phyloP scores from a whole-genome alignment of 371 early-diverging fungal species.

The Mucor mucedo region DNA sequence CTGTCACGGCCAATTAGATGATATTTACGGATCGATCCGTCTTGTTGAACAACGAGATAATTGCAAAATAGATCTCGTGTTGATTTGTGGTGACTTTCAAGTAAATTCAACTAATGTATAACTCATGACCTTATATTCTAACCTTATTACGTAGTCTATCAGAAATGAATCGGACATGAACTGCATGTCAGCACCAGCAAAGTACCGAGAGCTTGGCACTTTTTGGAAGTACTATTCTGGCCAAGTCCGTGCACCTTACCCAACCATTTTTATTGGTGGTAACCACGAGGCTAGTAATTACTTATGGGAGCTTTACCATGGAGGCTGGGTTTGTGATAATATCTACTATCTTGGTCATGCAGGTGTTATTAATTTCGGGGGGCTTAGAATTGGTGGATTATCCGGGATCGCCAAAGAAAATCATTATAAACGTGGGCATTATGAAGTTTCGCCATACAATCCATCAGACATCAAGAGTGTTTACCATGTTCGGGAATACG shows the following conservation, averaged over 20 bases:
- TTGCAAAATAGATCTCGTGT: constrained; percentile 81
- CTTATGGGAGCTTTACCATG: constrained; percentile 92
- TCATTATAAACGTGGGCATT: constrained; percentile 80
- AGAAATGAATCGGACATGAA: constrained; percentile 85
- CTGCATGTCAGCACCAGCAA: constrained; percentile 81
- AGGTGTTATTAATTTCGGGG: constrained; percentile 83
- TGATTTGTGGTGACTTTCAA: constrained; percentile 98
- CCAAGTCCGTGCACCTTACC: constrained; percentile 76
- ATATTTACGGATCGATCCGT: constrained; percentile 78
- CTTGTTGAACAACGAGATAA: constrained; percentile 56
- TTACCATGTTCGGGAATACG: constrained; percentile 90
- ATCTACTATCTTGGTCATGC: constrained; percentile 93
- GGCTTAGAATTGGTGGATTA: constrained; percentile 90
- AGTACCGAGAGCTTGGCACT: constrained; percentile 80
- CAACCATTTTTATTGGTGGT: constrained; percentile 96
- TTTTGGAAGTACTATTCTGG: constrained; percentile 95
- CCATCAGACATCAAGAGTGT: constrained; percentile 62
- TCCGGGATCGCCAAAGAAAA: constrained; percentile 89
- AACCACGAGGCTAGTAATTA: constrained; percentile 97
- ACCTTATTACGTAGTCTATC: constrained; percentile 62
- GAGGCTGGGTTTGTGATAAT: constrained; percentile 96
- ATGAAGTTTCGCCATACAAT: constrained; percentile 79
- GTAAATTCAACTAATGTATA: constrained; percentile 32
- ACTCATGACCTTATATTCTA: neutral
- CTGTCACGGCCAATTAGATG: constrained; percentile 92